Base-by-base conservation (phyloP, 768 basidiomycete species). In the Chalciporus sphaerocephalus region DNA sequence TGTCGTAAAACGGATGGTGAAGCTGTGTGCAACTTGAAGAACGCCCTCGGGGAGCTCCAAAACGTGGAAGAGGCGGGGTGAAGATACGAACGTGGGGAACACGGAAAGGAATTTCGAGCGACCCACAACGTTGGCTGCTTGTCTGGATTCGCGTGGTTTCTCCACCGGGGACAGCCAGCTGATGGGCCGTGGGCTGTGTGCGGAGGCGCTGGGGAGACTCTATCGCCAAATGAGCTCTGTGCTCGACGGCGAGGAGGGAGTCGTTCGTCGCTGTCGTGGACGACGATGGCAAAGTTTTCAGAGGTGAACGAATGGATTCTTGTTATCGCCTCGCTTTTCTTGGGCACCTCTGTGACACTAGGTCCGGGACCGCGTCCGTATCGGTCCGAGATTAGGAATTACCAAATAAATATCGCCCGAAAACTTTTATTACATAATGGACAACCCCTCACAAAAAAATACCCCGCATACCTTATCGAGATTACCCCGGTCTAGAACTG, bases 391-490 rank as follows among this genome's bases (percentile, higher is more conserved):
- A 52, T 43, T 34, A 49, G 40, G 38, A 40, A 51, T 55, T 50
- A 34, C 52, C 53, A 47, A 27, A 40, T n/a, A 35, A 16, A 46
- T 39, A 17, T 38, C 6, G 32, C 27, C 27, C 5, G 6, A 28
- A 40, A 5, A 25, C 10, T 10, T 25, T 6, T 32, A 32, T 32
- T 32, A 32, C 30, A n/a, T 32, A 32, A 32, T 32, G n/a, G 30
- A 32, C 30, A 15, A 6, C 30, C 4, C 8, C 5, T 7, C n/a
- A 42, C 32, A 32, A 44, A 49, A 20, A 24, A 20, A 23, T 49
- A 53, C 61, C 61, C 61, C 61, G 40, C 60, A 62, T 52, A 24
- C n/a, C 37, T 38, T 48, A 61, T 60, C 59, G 48, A 50, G 53
- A 53, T 58, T 60, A 56, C 60, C 60, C 58, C 59, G 40, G 54